These are phyloP conservation scores for Talaromyces adpressus DNA, from an alignment of 495 filamentous ascomycete species.

Conservation along the genomic window DNA sequence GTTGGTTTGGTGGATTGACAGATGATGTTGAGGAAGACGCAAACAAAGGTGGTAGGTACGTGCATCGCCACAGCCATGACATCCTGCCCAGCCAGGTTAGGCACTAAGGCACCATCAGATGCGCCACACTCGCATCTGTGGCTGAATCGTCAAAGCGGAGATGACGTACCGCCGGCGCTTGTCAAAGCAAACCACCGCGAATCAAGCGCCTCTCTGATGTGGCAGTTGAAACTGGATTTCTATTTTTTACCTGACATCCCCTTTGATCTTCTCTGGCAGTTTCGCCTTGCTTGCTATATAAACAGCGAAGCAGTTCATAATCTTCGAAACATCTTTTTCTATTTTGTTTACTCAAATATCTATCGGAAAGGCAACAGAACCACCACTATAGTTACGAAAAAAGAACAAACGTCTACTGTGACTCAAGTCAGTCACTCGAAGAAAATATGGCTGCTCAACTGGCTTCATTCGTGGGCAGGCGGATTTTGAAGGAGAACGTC, in stretches of 20 bases:
- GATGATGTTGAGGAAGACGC: neutral
- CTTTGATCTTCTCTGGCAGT: neutral
- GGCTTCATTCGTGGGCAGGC: conserved; percentile 54
- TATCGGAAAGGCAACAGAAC: neutral
- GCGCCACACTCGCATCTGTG: neutral
- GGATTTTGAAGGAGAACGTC: conserved; percentile 56
- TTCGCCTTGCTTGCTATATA: neutral
- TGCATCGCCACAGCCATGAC: neutral
- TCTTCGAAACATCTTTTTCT: neutral
- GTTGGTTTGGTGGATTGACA: neutral
- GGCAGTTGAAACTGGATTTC: conserved; percentile 2
- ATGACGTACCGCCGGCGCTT: conserved; percentile 9
- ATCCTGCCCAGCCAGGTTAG: neutral
- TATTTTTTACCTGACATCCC: neutral
- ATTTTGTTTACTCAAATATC: neutral
- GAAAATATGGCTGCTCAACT: conserved; percentile 45
- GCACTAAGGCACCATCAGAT: neutral
- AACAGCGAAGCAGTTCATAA: neutral
- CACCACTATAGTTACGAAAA: neutral
- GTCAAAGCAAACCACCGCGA: neutral
- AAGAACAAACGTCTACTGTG: neutral
- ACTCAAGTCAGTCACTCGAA: neutral
- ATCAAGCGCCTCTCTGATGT: neutral
- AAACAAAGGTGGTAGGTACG: neutral
- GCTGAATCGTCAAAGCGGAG: neutral